Evolutionary conservation across 345 rosid species (phyloP).

Genomic region (Populus pruinosa): DNA sequence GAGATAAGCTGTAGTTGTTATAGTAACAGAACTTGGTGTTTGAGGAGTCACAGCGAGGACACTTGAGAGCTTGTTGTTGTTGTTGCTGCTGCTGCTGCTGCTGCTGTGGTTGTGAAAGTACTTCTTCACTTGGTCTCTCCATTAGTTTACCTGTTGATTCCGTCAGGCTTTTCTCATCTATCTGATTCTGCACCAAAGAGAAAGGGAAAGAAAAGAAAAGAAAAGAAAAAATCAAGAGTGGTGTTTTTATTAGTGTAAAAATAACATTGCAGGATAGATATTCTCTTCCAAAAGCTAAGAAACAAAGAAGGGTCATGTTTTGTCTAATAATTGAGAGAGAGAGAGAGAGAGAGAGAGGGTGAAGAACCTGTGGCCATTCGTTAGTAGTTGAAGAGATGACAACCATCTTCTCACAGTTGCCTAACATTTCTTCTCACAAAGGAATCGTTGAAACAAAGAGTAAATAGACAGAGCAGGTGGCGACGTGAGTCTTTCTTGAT

Average conservation of each 20-base stretch:
- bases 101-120: conserved; percentile 12
- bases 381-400: conserved; percentile 55
- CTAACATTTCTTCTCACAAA: conserved; percentile 46
- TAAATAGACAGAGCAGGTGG: conserved; percentile 70
- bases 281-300: conserved; percentile 35
- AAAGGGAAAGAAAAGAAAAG: conserved; percentile 6
- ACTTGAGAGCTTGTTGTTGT: conserved; percentile 49
- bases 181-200: conserved; percentile 38
- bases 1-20: conserved; percentile 74
- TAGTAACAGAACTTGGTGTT: conserved; percentile 80
- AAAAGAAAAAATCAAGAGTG: conserved; percentile 16
- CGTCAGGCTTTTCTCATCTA: conserved; percentile 54
- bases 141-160: conserved; percentile 37
- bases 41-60: conserved; percentile 73
- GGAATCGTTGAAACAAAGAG: conserved; percentile 64
- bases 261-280: conserved; percentile 28
- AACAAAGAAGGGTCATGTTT: conserved; percentile 49
- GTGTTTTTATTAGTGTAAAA: conserved; percentile 28
- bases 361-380: conserved; percentile 62
- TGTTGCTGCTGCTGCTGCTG: neutral
- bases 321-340: conserved; percentile 41
- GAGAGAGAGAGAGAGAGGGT: conserved; percentile 22
- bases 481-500: conserved; percentile 44
- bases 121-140: conserved; percentile 40
- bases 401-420: conserved; percentile 56